A percentile compares a stretch with the other conserved stretches of the same genome.
Evolutionary conservation across 2,329 filamentous ascomycete species (phyloP).

Genomic region (Fusarium nurragi): DNA sequence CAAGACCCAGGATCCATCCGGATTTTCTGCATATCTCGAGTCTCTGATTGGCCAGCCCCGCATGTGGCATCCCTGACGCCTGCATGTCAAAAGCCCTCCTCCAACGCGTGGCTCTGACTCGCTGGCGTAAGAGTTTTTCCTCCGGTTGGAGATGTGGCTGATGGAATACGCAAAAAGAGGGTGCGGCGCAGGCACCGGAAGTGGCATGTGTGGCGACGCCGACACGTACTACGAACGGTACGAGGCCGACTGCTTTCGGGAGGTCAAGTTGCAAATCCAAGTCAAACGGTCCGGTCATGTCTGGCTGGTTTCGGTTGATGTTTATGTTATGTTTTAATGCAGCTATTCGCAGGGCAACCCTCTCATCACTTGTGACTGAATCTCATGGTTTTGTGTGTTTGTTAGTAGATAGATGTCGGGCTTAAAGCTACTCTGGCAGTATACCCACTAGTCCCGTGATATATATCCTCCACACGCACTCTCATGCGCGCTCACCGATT

Average conservation of each 20-base stretch:
- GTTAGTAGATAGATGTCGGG: neutral
- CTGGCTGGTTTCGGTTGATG: constrained; percentile 22
- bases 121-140: constrained; percentile 16
- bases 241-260: constrained; percentile 16
- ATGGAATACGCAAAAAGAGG: neutral
- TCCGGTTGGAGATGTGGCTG: constrained; percentile 27
- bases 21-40: neutral
- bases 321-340: neutral
- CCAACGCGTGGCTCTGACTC: constrained; percentile 34
- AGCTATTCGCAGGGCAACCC: constrained; percentile 9
- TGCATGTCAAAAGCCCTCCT: constrained; percentile 33
- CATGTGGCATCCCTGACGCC: constrained; percentile 31
- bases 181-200: constrained; percentile 24
- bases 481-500: neutral
- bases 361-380: neutral
- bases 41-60: constrained; percentile 33
- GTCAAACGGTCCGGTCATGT: constrained; percentile 1
- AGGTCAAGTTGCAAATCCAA: no score
- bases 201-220: constrained; percentile 26
- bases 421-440: neutral
- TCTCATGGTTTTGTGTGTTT: constrained; percentile 1
- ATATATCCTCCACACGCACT: constrained; percentile 20
- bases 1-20: constrained; percentile 4
- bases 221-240: constrained; percentile 14
- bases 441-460: constrained; percentile 19